Evolutionary conservation across 2,329 filamentous ascomycete genomes (phyloP).

Genomic region (Ophiostoma himal-ulmi): DNA sequence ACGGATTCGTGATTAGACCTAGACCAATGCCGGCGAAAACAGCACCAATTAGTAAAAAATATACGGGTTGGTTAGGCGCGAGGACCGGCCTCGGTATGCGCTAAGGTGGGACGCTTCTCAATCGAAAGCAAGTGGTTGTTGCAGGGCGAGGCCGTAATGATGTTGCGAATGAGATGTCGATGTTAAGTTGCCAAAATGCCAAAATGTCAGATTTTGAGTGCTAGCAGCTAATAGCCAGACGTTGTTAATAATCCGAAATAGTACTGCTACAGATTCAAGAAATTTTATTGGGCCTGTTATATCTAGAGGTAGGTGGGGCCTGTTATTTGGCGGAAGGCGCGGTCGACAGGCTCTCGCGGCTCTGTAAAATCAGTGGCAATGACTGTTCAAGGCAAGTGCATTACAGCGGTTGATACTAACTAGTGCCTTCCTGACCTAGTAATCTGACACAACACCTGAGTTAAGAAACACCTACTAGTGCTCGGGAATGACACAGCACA

Average conservation of each 20-base stretch:
- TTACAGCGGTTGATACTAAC: background rate
- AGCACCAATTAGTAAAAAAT: background rate
- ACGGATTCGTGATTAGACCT: background rate
- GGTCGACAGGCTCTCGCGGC: background rate
- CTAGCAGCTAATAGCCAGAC: background rate
- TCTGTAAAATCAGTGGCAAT: background rate
- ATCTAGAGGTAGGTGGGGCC: background rate
- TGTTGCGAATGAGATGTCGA: background rate
- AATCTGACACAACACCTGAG: background rate
- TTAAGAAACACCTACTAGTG: background rate
- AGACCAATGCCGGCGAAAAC: background rate
- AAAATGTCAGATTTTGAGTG: background rate
- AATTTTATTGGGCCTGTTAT: background rate
- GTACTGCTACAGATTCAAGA: background rate
- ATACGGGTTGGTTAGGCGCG: background rate
- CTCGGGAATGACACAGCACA: background rate
- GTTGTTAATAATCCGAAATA: constrained; percentile 5
- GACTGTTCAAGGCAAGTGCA: background rate
- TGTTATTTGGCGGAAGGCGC: background rate
- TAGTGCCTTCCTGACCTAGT: background rate
- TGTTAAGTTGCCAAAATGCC: background rate
- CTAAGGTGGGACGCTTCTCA: background rate
- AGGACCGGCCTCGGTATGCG: constrained; percentile 1
- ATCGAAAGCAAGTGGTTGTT: background rate
- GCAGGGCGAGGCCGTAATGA: background rate